phyloP scores from a whole-genome alignment of 2,329 filamentous ascomycete genomes.

The Fonsecaea nubica region DNA sequence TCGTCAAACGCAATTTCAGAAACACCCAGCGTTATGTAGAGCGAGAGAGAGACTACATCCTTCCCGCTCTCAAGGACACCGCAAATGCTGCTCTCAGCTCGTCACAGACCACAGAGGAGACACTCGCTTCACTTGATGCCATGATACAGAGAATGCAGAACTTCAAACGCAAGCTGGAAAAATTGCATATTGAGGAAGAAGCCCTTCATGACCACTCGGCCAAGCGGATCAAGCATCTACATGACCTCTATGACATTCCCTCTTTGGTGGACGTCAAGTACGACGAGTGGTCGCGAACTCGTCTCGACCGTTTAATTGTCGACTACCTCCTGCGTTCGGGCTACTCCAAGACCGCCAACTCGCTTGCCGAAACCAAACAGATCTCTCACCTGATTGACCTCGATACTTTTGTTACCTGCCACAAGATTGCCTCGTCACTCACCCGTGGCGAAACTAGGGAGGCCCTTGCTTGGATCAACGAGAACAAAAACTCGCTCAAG shows the following conservation, averaged over 20 bases:
- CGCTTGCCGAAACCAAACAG: conserved; percentile 74
- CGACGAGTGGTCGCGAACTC: conserved; percentile 82
- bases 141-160: conserved; percentile 86
- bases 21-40: conserved; percentile 63
- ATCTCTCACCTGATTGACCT: conserved; percentile 87
- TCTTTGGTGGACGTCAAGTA: conserved; percentile 91
- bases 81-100: conserved; percentile 70
- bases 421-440: conserved; percentile 76
- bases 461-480: conserved; percentile 86
- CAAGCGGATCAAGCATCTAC: conserved; percentile 79
- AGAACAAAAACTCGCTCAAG: conserved; percentile 90
- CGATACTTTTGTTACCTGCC: conserved; percentile 83
- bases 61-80: conserved; percentile 58
- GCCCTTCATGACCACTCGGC: conserved; percentile 76
- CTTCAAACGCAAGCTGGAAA: conserved; percentile 84
- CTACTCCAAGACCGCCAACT: conserved; percentile 76
- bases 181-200: conserved; percentile 78
- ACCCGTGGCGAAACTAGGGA: conserved; percentile 73
- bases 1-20: conserved; percentile 93
- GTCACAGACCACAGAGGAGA: conserved; percentile 68
- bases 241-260: conserved; percentile 78
- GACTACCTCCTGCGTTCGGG: conserved; percentile 89
- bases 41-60: conserved; percentile 55
- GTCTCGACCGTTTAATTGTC: conserved; percentile 84
- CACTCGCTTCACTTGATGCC: conserved; percentile 79